These are phyloP conservation scores for Solanum rostratum DNA, from an alignment of 257 asterid genomes.

Conservation along the genomic window DNA sequence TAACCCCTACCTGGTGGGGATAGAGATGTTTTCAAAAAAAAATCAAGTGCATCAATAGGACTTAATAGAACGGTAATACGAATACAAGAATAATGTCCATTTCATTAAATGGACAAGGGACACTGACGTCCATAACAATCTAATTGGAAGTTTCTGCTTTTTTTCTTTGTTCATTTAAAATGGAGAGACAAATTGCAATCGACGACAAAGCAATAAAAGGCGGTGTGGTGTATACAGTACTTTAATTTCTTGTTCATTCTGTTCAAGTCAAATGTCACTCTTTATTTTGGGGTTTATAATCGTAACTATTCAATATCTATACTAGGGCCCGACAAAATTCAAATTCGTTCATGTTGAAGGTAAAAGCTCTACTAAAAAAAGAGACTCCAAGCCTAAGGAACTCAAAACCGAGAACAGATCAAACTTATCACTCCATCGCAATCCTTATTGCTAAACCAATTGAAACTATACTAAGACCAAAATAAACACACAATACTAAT, in stretches of 20 bases:
- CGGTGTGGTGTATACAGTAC: background rate
- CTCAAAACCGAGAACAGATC: too few species aligned
- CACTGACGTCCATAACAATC: background rate
- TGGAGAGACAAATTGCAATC: background rate
- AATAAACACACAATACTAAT: background rate
- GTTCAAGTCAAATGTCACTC: background rate
- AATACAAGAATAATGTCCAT: background rate
- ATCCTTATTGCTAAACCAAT: too few species aligned
- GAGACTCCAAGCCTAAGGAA: background rate
- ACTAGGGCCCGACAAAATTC: background rate
- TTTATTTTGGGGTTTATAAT: background rate
- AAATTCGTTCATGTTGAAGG: accelerated
- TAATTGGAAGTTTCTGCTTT: background rate
- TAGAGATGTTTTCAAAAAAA: background rate
- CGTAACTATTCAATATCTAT: background rate
- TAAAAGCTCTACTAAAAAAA: too few species aligned
- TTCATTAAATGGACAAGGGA: background rate
- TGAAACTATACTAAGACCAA: background rate
- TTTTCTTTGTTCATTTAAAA: background rate
- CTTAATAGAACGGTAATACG: background rate
- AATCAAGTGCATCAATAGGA: background rate
- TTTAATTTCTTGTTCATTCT: background rate
- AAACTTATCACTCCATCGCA: background rate
- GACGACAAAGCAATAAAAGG: background rate
- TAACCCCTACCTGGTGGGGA: background rate